A percentile compares a stretch with the other conserved stretches of the same genome.
Conservation (phyloP, 306 rosid species). For the Quercus wislizeni region DNA sequence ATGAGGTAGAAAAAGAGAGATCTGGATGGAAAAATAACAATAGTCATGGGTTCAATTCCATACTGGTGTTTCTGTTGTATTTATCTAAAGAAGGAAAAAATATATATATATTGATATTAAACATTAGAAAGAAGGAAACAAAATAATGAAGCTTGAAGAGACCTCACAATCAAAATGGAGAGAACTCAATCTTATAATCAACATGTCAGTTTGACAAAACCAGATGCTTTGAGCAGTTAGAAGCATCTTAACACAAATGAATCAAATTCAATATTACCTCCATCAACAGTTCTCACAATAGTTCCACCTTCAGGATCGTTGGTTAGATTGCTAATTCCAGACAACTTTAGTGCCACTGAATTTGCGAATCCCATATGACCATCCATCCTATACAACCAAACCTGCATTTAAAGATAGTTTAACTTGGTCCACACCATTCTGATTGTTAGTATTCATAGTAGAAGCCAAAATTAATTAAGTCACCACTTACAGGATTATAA, state of each 20-base stretch:
- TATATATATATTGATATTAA: background rate
- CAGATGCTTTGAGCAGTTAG: background rate
- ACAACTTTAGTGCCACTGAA: constrained; percentile 59
- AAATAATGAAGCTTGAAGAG: background rate
- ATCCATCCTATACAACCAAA: constrained; percentile 77
- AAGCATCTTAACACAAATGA: background rate
- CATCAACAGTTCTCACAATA: constrained; percentile 46
- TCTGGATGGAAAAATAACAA: too few species aligned
- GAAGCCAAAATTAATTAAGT: constrained; percentile 14
- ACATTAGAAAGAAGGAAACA: background rate
- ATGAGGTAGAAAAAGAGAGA: too few species aligned
- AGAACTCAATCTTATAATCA: background rate
- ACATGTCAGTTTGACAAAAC: background rate
- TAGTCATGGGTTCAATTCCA: too few species aligned
- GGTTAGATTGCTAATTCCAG: constrained; percentile 54
- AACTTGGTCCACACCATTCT: constrained; percentile 13
- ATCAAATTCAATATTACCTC: constrained; percentile 44
- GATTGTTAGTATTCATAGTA: background rate
- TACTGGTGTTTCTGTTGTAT: too few species aligned
- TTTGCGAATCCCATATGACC: constrained; percentile 90
- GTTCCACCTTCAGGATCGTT: constrained; percentile 75
- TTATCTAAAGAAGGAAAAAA: too few species aligned
- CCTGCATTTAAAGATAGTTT: constrained; percentile 38
- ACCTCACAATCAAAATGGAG: background rate
- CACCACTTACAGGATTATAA: constrained; percentile 67